Conservation (phyloP, 148 eudicot species). For the Rhododendron ferrugineum region DNA sequence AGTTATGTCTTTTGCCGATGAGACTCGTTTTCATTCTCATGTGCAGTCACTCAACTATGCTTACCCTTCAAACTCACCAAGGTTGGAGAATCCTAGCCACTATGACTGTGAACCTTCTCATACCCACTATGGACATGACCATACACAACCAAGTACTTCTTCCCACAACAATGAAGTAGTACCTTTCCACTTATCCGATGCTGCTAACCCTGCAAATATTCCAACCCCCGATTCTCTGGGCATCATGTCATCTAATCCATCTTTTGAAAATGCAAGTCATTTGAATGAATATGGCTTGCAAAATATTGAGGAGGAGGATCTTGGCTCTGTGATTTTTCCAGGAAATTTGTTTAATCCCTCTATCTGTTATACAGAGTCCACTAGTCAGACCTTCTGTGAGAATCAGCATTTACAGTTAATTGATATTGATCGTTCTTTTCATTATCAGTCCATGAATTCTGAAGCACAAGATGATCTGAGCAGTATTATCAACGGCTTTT, state of each 20-base stretch:
- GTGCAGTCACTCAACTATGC: constrained; percentile 15
- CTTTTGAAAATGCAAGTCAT: constrained; percentile 30
- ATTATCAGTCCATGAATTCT: background rate
- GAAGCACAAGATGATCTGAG: background rate
- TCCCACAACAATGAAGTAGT: background rate
- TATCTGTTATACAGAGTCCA: background rate
- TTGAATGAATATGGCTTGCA: constrained; percentile 42
- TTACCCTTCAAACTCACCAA: constrained; percentile 19
- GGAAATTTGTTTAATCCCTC: background rate
- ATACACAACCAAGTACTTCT: constrained; percentile 24
- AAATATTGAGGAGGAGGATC: constrained; percentile 29
- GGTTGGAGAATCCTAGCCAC: background rate
- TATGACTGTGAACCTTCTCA: constrained; percentile 4
- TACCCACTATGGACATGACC: constrained; percentile 13
- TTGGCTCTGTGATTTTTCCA: background rate
- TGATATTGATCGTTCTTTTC: background rate
- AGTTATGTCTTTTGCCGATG: constrained; percentile 51
- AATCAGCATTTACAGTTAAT: background rate
- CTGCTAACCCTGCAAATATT: background rate
- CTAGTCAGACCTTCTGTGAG: background rate
- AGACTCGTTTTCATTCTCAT: constrained; percentile 26
- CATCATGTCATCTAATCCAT: constrained; percentile 41
- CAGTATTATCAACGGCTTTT: background rate
- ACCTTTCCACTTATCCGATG: background rate
- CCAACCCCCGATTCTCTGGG: constrained; percentile 31